Percentiles rank a stretch among this genome's conserved stretches.
Evolutionary conservation across 2,329 filamentous ascomycete species (phyloP).

Genomic region (Trichoderma sp.): DNA sequence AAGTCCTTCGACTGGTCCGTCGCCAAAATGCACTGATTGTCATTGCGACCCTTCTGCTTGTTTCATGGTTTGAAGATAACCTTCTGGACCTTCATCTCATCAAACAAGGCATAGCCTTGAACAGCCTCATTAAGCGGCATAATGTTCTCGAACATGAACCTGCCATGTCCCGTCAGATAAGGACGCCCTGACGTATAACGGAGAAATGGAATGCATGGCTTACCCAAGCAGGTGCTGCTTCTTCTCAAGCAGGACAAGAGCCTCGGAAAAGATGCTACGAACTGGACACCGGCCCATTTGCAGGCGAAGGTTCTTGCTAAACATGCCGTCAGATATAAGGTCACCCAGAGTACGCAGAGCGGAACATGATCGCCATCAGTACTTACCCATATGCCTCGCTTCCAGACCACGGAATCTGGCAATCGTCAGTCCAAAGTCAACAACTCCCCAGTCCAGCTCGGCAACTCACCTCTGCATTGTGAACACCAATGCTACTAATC

Average conservation of each 20-base stretch:
- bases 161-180: slow-evolving; percentile 36
- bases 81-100: slow-evolving; percentile 73
- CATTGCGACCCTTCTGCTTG: no score
- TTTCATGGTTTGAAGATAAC: slow-evolving; percentile 62
- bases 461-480: slow-evolving; percentile 66
- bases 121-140: slow-evolving; percentile 69
- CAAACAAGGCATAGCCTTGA: slow-evolving; percentile 71
- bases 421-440: neutral
- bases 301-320: slow-evolving; percentile 68
- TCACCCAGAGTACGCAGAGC: neutral
- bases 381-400: slow-evolving; percentile 62
- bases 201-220: slow-evolving; percentile 34
- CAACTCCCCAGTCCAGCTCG: neutral
- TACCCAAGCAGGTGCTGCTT: slow-evolving; percentile 61
- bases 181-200: rapidly evolving
- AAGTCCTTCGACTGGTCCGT: neutral
- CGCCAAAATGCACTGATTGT: neutral
- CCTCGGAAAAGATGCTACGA: slow-evolving; percentile 67
- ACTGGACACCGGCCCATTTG: slow-evolving; percentile 80
- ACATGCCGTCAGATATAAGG: slow-evolving; percentile 31
- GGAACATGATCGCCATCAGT: neutral
- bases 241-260: slow-evolving; percentile 64
- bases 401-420: slow-evolving; percentile 66
- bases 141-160: slow-evolving; percentile 76
- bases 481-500: slow-evolving; percentile 75